Evolutionary conservation across 257 asterid genomes (phyloP).

Genomic region (Ocimum tenuiflorum): DNA sequence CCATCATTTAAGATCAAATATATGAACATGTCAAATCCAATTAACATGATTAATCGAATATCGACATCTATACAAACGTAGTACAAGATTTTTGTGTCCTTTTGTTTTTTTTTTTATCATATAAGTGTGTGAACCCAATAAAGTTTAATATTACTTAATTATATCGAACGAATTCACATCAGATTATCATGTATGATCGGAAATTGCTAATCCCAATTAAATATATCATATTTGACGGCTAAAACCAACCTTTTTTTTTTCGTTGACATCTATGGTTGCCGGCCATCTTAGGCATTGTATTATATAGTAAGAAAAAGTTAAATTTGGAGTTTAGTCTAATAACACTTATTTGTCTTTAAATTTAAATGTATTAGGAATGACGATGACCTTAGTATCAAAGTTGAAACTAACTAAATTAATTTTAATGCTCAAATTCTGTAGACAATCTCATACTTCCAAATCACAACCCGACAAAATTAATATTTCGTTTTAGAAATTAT

Average conservation of each 20-base stretch:
- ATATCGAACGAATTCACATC: no score
- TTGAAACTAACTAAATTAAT: not conserved
- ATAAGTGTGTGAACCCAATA: no score
- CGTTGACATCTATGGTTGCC: slow-evolving; percentile 12
- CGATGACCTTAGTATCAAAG: slow-evolving; percentile 4
- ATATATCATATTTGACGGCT: not conserved
- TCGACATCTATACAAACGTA: no score
- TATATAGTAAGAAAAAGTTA: not conserved
- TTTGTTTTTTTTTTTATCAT: no score
- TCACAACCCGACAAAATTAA: slow-evolving; percentile 17
- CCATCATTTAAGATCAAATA: no score
- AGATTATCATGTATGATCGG: no score
- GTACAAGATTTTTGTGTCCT: no score
- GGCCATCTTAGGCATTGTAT: slow-evolving; percentile 12
- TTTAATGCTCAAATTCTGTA: slow-evolving; percentile 13
- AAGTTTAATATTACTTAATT: no score
- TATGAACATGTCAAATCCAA: no score
- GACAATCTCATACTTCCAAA: slow-evolving; percentile 25
- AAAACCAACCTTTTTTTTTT: not conserved
- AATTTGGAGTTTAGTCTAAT: slow-evolving; percentile 2
- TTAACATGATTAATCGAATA: no score
- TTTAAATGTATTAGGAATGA: not conserved
- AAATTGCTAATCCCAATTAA: no score
- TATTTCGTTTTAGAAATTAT: not conserved
- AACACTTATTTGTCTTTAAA: slow-evolving; percentile 9